Evolutionary conservation across 202 grass and related monocot species (phyloP).

Genomic region (Carex arenaria): DNA sequence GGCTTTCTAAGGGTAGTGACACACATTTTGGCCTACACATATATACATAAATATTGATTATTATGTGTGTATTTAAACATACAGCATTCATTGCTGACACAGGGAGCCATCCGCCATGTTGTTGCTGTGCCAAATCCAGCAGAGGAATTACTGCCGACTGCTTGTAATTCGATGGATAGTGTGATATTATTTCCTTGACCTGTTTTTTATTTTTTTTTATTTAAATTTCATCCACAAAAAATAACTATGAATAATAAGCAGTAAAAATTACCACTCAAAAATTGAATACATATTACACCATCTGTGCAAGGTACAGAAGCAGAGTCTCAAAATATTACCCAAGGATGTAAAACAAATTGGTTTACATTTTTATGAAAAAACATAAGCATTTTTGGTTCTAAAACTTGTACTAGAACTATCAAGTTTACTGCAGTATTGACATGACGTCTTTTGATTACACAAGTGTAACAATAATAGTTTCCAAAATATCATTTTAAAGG

Average conservation of each 20-base stretch:
- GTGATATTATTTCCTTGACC: slow-evolving; percentile 82
- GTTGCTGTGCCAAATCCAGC: slow-evolving; percentile 93
- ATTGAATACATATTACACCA: neutral
- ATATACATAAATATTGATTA: neutral
- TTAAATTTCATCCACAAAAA: neutral
- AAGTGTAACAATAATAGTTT: neutral
- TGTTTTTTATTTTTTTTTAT: neutral
- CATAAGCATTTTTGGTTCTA: neutral
- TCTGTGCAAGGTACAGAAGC: neutral
- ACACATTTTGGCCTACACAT: neutral
- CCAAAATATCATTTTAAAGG: neutral
- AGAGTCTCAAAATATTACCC: neutral
- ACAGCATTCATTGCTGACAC: slow-evolving; percentile 92
- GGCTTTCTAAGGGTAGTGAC: no score
- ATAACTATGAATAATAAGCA: neutral
- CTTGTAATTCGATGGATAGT: slow-evolving; percentile 98
- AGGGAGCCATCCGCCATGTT: slow-evolving; percentile 95
- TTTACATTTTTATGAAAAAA: neutral
- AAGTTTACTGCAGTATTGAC: neutral
- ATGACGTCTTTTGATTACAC: neutral
- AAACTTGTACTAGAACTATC: neutral
- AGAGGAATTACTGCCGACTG: slow-evolving; percentile 87
- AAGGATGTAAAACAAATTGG: neutral
- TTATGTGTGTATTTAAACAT: slow-evolving; percentile 20
- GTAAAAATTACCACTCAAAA: neutral